Base-by-base conservation (phyloP, 2,329 filamentous ascomycete species). In the Xylaria digitata region DNA sequence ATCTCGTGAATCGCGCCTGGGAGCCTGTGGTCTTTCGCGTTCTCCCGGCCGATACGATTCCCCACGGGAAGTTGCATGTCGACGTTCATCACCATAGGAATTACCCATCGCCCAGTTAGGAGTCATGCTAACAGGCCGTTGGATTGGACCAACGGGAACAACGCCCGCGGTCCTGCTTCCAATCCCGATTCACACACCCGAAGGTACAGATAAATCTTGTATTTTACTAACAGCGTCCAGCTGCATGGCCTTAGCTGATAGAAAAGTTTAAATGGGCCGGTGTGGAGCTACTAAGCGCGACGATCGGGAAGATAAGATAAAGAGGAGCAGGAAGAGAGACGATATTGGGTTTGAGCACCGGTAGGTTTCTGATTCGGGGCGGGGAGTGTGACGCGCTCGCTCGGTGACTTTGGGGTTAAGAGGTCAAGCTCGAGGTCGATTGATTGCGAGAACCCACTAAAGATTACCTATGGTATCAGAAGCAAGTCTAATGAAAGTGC, bases 11-110 rank as follows among this genome's bases (percentile, higher is more conserved):
- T 73, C 69, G 48, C 65, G 69, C 43, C 56, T 63, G 15, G 21
- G 49, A 19, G 65, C 67, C 2, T 64, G 63, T 9, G 70, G 56
- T 46, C 75, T 64, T 0, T 75, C 72, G 37, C 75, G 66, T 5
- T 74, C 72, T 6, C 71, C 72, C 0, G 19, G 59, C 40, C 57
- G 69, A 46, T 68, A 70, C 5, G 63, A 59, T 3, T 71, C 68
- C 34, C 53, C 45, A n/a, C 34, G 61, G 15, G 52, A 4, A 15
- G 34, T 57, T 9, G 57, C 61, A 46, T 49, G 56, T 57, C 57
- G 62, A 56, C 55, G 73, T 19, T 56, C 73, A 65, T 66, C 73
- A 26, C 30, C 55, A 37, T 71, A 72, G 32, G 68, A 67, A 9
- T 26, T 61, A 40, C 30, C 66, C 54, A 43, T 52, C 42, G 54